Evolutionary conservation across 257 asterid genomes (phyloP).

Genomic region (Primulina tabacum): DNA sequence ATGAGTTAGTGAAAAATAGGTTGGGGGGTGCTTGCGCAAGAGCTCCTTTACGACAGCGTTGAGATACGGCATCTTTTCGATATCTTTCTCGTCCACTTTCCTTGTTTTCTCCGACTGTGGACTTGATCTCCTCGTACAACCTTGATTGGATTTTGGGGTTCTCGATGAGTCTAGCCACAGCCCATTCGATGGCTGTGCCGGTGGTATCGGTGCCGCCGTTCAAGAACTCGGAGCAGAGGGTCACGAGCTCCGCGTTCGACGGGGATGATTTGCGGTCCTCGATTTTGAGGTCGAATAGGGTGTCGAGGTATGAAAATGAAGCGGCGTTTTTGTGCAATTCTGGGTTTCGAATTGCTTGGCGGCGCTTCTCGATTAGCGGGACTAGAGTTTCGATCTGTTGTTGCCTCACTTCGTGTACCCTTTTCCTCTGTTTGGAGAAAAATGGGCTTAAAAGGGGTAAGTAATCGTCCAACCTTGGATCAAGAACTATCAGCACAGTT

Average conservation of each 20-base stretch:
- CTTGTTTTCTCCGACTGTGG: slow-evolving; percentile 42
- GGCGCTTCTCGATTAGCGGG: slow-evolving; percentile 60
- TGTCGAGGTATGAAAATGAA: slow-evolving; percentile 69
- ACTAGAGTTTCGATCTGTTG: slow-evolving; percentile 65
- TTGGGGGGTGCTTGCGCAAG: slow-evolving; percentile 82
- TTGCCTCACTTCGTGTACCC: slow-evolving; percentile 56
- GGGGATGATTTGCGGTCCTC: slow-evolving; percentile 74
- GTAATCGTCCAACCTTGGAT: slow-evolving; percentile 85
- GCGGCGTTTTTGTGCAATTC: slow-evolving; percentile 54
- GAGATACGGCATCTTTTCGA: slow-evolving; percentile 71
- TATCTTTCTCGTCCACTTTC: slow-evolving; percentile 65
- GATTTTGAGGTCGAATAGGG: slow-evolving; percentile 61
- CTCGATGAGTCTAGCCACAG: slow-evolving; percentile 65
- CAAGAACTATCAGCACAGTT: slow-evolving; percentile 53
- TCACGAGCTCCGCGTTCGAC: slow-evolving; percentile 56
- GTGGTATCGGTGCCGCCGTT: slow-evolving; percentile 98
- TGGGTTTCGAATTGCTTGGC: slow-evolving; percentile 47
- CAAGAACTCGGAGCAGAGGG: slow-evolving; percentile 73
- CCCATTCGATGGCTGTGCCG: slow-evolving; percentile 90
- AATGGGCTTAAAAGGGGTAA: slow-evolving; percentile 68
- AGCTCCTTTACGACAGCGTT: slow-evolving; percentile 78
- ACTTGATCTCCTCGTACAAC: slow-evolving; percentile 57
- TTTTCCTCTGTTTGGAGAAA: slow-evolving; percentile 64
- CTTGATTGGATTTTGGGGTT: slow-evolving; percentile 59
- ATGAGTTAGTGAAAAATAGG: slow-evolving; percentile 66